These are phyloP conservation scores for Suhomyces anneliseae DNA, from an alignment of 1,139 yeast genomes.

Conservation along the genomic window DNA sequence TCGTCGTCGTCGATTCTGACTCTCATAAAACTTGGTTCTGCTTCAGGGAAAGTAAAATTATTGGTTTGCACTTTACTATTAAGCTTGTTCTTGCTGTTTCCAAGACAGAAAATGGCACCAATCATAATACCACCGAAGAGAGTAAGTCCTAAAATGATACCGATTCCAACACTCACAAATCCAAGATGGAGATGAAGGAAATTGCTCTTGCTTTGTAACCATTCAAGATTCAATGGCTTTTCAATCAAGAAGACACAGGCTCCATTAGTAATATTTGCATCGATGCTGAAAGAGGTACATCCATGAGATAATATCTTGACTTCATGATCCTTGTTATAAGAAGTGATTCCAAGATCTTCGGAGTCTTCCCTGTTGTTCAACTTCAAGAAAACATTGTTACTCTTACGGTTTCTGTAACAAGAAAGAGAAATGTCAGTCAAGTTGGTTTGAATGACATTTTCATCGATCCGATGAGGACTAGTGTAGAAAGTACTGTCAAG, in stretches of 20 bases:
- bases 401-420: slow-evolving; percentile 46
- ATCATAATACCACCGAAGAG: slow-evolving; percentile 35
- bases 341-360: slow-evolving; percentile 33
- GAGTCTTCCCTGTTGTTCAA: slow-evolving; percentile 13
- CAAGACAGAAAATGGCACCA: slow-evolving; percentile 29
- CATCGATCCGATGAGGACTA: slow-evolving; percentile 2
- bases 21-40: slow-evolving; percentile 40
- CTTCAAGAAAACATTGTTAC: slow-evolving; percentile 37
- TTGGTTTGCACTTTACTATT: slow-evolving; percentile 6
- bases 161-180: slow-evolving; percentile 64
- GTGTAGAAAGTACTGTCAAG: slow-evolving; percentile 16
- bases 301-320: slow-evolving; percentile 69
- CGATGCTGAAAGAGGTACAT: slow-evolving; percentile 45
- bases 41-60: slow-evolving; percentile 18
- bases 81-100: slow-evolving; percentile 18
- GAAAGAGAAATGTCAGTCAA: slow-evolving; percentile 39
- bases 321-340: slow-evolving; percentile 61
- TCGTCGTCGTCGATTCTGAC: slow-evolving; percentile 32
- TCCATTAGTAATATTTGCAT: slow-evolving; percentile 18
- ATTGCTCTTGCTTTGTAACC: slow-evolving; percentile 52
- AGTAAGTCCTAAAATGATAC: slow-evolving; percentile 59
- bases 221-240: slow-evolving; percentile 52
- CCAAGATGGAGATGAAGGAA: slow-evolving; percentile 61
- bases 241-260: slow-evolving; percentile 75
- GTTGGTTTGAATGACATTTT: slow-evolving; percentile 25